Percentiles rank a stretch among this genome's conserved stretches.
phyloP scores from a whole-genome alignment of 1,284 basidiomycete genomes.

The Boletus semigastroideus region DNA sequence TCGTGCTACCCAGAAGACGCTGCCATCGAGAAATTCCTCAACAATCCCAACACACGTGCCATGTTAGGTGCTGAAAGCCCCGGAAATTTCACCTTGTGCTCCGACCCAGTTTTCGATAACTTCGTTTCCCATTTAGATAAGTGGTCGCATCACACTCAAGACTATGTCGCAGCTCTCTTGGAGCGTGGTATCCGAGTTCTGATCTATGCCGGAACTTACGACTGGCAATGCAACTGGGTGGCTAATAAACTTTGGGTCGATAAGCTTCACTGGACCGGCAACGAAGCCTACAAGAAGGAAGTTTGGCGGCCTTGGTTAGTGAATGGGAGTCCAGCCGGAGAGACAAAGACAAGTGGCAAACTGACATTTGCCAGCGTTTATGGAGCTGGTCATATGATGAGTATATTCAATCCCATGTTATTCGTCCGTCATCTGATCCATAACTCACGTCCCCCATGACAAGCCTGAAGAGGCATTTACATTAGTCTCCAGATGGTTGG shows the following conservation, averaged over 20 bases:
- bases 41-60: slow-evolving; percentile 52
- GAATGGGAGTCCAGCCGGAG: slow-evolving; percentile 55
- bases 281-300: slow-evolving; percentile 48
- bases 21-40: slow-evolving; percentile 53
- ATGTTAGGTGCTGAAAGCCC: slow-evolving; percentile 60
- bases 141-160: slow-evolving; percentile 54
- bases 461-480: slow-evolving; percentile 59
- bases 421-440: slow-evolving; percentile 12
- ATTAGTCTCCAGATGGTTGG: slow-evolving; percentile 60
- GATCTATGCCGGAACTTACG: slow-evolving; percentile 78
- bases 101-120: slow-evolving; percentile 43
- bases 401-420: slow-evolving; percentile 30
- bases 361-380: slow-evolving; percentile 68
- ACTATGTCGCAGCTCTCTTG: slow-evolving; percentile 70
- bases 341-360: slow-evolving; percentile 58
- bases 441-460: slow-evolving; percentile 59
- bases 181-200: slow-evolving; percentile 72
- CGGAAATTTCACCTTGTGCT: slow-evolving; percentile 59
- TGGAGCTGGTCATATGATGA: slow-evolving; percentile 73
- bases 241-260: slow-evolving; percentile 76
- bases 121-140: slow-evolving; percentile 61
- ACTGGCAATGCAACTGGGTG: slow-evolving; percentile 81
- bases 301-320: slow-evolving; percentile 60
- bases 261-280: slow-evolving; percentile 69
- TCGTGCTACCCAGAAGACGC: slow-evolving; percentile 59